These are phyloP conservation scores for Irpex sp. DNA, from an alignment of 1,284 basidiomycete species.

Conservation along the genomic window DNA sequence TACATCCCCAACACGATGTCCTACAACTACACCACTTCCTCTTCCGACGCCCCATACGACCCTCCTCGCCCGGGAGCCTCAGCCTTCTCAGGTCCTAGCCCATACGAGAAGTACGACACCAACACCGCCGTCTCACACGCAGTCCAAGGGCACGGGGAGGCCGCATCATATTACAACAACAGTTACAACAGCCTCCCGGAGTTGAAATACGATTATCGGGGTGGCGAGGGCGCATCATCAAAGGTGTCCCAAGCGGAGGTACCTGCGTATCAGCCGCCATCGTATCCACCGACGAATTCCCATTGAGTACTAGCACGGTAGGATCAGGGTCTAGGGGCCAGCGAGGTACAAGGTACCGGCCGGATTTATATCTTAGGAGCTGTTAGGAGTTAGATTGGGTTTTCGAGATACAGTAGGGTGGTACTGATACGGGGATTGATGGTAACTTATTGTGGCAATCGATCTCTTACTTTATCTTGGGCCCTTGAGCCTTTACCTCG, in stretches of 20 bases:
- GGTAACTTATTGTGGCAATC: no score
- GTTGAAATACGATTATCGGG: neutral
- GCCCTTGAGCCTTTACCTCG: no score
- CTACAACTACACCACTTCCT: neutral
- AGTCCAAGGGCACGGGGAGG: neutral
- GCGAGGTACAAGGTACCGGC: no score
- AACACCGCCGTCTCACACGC: neutral
- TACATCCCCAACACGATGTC: neutral
- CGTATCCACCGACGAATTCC: neutral
- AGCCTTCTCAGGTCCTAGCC: neutral
- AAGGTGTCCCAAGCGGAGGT: neutral
- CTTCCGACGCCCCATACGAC: neutral
- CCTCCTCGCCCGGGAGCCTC: neutral
- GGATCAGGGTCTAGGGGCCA: no score
- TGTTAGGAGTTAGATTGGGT: no score
- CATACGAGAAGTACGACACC: neutral
- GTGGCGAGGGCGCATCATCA: neutral
- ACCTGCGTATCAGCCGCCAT: neutral
- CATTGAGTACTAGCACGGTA: neutral
- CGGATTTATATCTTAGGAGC: no score
- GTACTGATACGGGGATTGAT: no score
- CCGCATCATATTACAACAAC: neutral
- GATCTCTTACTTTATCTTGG: no score
- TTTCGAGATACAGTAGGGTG: no score
- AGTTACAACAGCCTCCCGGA: neutral